Conservation (phyloP, 148 eudicot species). For the Arbutus unedo region DNA sequence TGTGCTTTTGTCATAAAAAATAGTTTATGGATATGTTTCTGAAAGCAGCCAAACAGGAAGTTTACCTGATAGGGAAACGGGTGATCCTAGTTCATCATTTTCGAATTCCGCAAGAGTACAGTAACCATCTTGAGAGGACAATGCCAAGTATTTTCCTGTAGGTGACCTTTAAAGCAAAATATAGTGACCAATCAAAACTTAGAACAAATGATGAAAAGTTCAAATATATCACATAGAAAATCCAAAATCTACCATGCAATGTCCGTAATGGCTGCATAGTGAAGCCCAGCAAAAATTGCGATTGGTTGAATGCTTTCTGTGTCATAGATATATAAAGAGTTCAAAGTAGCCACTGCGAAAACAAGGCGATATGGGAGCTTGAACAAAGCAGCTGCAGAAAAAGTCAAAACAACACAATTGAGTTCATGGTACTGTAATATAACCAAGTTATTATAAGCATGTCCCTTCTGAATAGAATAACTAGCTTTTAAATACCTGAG, state of each 20-base stretch:
- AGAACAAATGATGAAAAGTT: background rate
- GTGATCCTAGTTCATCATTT: conserved; percentile 69
- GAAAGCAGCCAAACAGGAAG: background rate
- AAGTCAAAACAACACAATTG: background rate
- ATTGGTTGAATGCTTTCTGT: conserved; percentile 77
- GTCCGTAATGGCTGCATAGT: conserved; percentile 95
- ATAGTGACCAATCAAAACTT: conserved; percentile 7
- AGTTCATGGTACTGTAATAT: background rate
- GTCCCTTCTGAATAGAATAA: background rate
- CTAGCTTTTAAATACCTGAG: conserved; percentile 36
- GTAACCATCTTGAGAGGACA: conserved; percentile 96
- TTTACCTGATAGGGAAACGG: conserved; percentile 60
- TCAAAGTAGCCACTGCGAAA: conserved; percentile 87
- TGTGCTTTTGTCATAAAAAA: background rate
- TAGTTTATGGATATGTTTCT: background rate
- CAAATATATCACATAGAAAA: background rate
- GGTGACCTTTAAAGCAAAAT: conserved; percentile 55
- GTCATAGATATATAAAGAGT: conserved; percentile 85
- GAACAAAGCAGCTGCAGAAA: conserved; percentile 54
- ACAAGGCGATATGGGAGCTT: conserved; percentile 91
- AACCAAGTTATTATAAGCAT: background rate
- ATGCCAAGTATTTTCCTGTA: conserved; percentile 62
- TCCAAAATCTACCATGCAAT: conserved; percentile 61
- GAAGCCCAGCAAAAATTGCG: conserved; percentile 82
- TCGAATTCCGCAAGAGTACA: conserved; percentile 90